Percentiles rank a stretch among this genome's conserved stretches.
These are phyloP conservation scores for Symbiodinium pilosum DNA, from an alignment of 73 alveolate species.

Conservation along the genomic window DNA sequence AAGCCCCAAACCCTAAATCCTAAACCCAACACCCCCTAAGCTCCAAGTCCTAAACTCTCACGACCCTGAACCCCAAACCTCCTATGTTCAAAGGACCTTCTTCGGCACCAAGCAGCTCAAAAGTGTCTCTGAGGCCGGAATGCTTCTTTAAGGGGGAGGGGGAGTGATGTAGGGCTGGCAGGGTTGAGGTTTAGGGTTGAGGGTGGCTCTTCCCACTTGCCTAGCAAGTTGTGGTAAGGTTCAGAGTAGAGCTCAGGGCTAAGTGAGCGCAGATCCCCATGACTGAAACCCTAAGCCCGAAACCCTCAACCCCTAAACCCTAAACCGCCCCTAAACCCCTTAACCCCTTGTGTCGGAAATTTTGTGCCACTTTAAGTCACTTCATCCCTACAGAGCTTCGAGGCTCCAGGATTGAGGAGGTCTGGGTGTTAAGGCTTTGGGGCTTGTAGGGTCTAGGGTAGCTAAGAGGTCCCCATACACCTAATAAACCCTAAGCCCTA, in stretches of 20 bases:
- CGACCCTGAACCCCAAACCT: not conserved
- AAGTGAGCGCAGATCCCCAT: too few relatives aligned
- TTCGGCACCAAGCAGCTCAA: constrained; percentile 64
- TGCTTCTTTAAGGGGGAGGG: not conserved
- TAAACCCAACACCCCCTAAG: not conserved
- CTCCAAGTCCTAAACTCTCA: not conserved
- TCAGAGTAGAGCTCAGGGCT: too few relatives aligned
- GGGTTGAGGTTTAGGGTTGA: not conserved
- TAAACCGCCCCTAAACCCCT: too few relatives aligned
- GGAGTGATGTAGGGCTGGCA: not conserved
- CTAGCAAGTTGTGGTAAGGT: not conserved
- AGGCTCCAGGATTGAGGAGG: too few relatives aligned
- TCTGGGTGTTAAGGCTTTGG: too few relatives aligned
- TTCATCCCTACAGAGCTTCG: too few relatives aligned
- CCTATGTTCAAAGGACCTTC: not conserved
- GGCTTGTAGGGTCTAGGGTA: too few relatives aligned
- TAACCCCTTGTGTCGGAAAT: too few relatives aligned
- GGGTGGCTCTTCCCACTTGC: not conserved
- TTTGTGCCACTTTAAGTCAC: too few relatives aligned
- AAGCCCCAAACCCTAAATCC: not conserved
- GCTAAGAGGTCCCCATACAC: too few relatives aligned
- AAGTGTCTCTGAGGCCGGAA: constrained; percentile 15
- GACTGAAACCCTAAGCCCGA: too few relatives aligned
- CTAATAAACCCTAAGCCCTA: too few relatives aligned
- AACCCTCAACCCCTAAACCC: not conserved